Evolutionary conservation across 805 yeast species (phyloP).

Genomic region (Yamadazyma ubonensis): DNA sequence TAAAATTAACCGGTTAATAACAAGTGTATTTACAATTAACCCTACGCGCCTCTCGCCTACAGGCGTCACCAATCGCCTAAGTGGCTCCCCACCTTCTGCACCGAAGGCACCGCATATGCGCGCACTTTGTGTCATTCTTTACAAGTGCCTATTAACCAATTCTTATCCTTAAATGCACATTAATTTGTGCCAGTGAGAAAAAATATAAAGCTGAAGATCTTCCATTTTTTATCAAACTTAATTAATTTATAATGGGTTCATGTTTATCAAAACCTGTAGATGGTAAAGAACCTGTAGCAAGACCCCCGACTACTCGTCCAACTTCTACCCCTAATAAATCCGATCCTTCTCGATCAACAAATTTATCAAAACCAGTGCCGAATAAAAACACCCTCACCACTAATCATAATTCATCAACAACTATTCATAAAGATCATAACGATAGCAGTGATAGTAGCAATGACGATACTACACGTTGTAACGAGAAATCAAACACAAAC

Average conservation of each 20-base stretch:
- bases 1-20: too few species aligned
- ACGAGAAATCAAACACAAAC: slow-evolving; percentile 11
- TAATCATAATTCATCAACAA: slow-evolving; percentile 3
- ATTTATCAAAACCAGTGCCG: neutral
- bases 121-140: neutral
- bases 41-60: neutral
- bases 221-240: neutral
- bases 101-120: slow-evolving; percentile 7
- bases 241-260: slow-evolving; percentile 7
- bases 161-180: slow-evolving; percentile 2
- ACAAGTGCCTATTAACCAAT: neutral
- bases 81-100: slow-evolving; percentile 3
- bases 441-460: slow-evolving; percentile 12
- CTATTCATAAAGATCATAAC: slow-evolving; percentile 7
- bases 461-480: slow-evolving; percentile 15
- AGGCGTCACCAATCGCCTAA: neutral
- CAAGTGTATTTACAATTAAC: too few species aligned
- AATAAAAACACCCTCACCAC: slow-evolving; percentile 1
- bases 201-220: slow-evolving; percentile 1
- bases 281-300: neutral
- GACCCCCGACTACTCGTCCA: neutral
- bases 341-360: neutral
- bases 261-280: slow-evolving; percentile 7
- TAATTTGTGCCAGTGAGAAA: slow-evolving; percentile 6
- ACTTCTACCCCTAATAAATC: neutral